phyloP scores from a whole-genome alignment of 1,139 yeast species.

The Geotrichum restrictum region DNA sequence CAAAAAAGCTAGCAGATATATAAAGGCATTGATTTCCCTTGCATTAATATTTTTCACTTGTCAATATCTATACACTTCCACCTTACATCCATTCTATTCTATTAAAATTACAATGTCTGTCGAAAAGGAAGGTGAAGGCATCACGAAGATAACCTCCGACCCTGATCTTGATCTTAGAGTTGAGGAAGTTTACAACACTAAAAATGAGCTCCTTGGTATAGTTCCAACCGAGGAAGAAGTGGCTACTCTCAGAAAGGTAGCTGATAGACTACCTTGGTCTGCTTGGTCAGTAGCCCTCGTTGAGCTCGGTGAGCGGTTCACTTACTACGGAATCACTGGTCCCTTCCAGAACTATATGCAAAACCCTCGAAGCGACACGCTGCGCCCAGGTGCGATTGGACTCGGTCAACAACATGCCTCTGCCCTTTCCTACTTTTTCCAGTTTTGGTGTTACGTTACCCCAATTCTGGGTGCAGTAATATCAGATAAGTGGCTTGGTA shows the following conservation, averaged over 20 bases:
- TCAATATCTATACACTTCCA: neutral
- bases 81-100: neutral
- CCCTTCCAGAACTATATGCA: constrained; percentile 80
- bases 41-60: neutral
- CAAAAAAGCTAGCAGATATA: no score
- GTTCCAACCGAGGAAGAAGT: constrained; percentile 46
- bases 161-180: neutral
- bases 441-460: constrained; percentile 78
- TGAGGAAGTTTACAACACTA: constrained; percentile 16
- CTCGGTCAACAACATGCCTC: constrained; percentile 65
- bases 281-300: constrained; percentile 75
- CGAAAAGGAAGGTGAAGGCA: neutral
- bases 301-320: constrained; percentile 77
- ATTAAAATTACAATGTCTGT: no score
- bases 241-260: constrained; percentile 44
- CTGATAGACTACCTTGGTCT: constrained; percentile 43
- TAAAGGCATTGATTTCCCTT: neutral
- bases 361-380: constrained; percentile 34
- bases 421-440: constrained; percentile 71
- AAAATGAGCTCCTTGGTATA: constrained; percentile 29
- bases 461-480: constrained; percentile 75
- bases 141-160: neutral
- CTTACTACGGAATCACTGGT: constrained; percentile 76
- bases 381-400: constrained; percentile 56
- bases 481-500: constrained; percentile 72